Conservation (phyloP, 23 red algal species). For the Gracilaria domingensis region DNA sequence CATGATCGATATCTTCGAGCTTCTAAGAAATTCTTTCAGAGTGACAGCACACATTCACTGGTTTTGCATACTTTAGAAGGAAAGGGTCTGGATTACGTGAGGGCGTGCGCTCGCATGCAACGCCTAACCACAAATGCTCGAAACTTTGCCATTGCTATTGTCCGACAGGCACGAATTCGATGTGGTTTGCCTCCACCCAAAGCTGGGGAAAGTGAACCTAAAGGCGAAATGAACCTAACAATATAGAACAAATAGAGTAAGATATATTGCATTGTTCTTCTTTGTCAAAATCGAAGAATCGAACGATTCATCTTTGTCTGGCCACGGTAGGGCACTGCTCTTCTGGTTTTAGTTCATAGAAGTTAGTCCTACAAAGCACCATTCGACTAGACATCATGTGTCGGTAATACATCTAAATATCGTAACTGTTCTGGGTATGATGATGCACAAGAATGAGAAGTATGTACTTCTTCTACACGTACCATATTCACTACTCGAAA, state of each 20-base stretch:
- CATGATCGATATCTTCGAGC: slow-evolving; percentile 39
- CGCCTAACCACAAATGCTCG: slow-evolving; percentile 50
- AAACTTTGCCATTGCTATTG: slow-evolving; percentile 65
- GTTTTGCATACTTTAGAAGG: slow-evolving; percentile 38
- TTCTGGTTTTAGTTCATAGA: too few species aligned
- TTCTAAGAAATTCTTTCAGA: slow-evolving; percentile 45
- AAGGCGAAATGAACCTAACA: not conserved
- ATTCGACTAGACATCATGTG: too few species aligned
- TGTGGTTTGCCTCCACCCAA: slow-evolving; percentile 59
- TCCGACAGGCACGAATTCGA: slow-evolving; percentile 49
- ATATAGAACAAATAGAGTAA: not conserved
- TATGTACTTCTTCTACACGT: too few species aligned
- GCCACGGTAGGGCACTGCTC: too few species aligned
- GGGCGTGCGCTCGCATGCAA: slow-evolving; percentile 69
- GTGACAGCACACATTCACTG: slow-evolving; percentile 71
- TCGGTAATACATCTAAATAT: too few species aligned
- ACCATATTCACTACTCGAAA: too few species aligned
- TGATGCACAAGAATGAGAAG: too few species aligned
- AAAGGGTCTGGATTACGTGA: slow-evolving; percentile 13
- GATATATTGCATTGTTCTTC: too few species aligned
- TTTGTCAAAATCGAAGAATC: too few species aligned
- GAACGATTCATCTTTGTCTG: too few species aligned
- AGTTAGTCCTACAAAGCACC: too few species aligned
- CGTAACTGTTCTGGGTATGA: too few species aligned
- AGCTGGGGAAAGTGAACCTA: not conserved